Evolutionary conservation across 441 rosid genomes (phyloP).

Genomic region (Raphanus hybrid): DNA sequence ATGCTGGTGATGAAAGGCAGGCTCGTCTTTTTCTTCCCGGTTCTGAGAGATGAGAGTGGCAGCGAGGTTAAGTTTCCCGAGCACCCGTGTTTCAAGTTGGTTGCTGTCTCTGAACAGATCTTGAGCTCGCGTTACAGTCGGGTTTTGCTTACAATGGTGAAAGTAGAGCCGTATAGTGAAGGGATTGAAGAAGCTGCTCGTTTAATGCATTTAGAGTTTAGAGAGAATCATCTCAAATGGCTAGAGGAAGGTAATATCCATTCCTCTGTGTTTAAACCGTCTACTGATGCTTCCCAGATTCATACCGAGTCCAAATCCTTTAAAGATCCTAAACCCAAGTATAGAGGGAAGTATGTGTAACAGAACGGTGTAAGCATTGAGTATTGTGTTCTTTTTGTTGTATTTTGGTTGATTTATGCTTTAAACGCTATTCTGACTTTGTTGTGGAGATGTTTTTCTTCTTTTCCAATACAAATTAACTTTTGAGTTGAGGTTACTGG

Average conservation of each 20-base stretch:
- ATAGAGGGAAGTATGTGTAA: constrained; percentile 89
- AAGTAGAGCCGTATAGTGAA: constrained; percentile 62
- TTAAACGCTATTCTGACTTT: not conserved
- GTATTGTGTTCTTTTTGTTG: constrained; percentile 21
- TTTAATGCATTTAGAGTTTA: constrained; percentile 76
- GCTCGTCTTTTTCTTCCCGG: constrained; percentile 90
- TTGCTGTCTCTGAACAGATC: constrained; percentile 87
- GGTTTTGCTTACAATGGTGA: constrained; percentile 86
- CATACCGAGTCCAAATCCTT: constrained; percentile 49
- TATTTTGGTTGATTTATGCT: constrained; percentile 8
- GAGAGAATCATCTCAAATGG: constrained; percentile 90
- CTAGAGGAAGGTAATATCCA: constrained; percentile 91
- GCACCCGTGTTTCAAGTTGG: constrained; percentile 80
- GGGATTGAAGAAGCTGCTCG: constrained; percentile 71
- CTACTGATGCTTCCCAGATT: constrained; percentile 49
- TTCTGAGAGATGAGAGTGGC: constrained; percentile 67
- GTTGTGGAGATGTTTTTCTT: constrained; percentile 7
- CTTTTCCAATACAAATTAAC: constrained; percentile 12
- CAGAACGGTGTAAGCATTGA: constrained; percentile 53
- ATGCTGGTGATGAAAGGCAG: constrained; percentile 91
- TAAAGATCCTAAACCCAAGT: constrained; percentile 81
- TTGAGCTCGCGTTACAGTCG: constrained; percentile 86
- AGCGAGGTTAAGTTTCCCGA: constrained; percentile 59
- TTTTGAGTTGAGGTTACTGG: not conserved
- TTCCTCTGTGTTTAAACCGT: constrained; percentile 77